Conservation (phyloP, 441 rosid genomes). For the Jatropha multifida region DNA sequence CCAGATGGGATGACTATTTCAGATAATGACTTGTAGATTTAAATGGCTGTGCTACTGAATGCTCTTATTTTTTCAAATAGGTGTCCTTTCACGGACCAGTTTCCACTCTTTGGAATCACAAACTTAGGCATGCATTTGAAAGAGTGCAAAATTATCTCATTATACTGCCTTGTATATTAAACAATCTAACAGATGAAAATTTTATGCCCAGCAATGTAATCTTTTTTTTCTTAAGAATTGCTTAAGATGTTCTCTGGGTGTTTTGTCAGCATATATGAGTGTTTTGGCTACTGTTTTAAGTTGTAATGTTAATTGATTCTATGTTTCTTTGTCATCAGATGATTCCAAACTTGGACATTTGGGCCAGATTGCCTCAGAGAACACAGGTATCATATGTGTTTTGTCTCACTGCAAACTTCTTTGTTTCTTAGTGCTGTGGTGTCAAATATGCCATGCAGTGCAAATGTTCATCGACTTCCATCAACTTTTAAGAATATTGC, state of each 20-base stretch:
- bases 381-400: constrained; percentile 47
- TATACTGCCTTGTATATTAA: not conserved
- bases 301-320: constrained; percentile 13
- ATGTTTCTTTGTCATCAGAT: constrained; percentile 39
- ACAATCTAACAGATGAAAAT: not conserved
- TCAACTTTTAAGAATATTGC: not conserved
- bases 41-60: no score
- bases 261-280: not conserved
- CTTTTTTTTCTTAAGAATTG: not conserved
- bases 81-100: no score
- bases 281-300: not conserved
- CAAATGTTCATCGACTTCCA: not conserved
- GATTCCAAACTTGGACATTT: constrained; percentile 78
- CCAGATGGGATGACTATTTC: no score
- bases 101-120: not conserved
- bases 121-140: not conserved
- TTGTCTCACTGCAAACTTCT: not conserved
- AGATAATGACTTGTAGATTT: no score
- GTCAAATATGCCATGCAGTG: not conserved
- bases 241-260: not conserved
- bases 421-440: not conserved
- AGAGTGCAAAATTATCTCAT: not conserved
- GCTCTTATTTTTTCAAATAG: no score
- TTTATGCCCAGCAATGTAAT: not conserved
- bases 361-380: constrained; percentile 73